Percentiles rank a stretch among this genome's conserved stretches.
These are phyloP conservation scores for Bruguiera hainesii DNA, from an alignment of 441 rosid species.

Conservation along the genomic window DNA sequence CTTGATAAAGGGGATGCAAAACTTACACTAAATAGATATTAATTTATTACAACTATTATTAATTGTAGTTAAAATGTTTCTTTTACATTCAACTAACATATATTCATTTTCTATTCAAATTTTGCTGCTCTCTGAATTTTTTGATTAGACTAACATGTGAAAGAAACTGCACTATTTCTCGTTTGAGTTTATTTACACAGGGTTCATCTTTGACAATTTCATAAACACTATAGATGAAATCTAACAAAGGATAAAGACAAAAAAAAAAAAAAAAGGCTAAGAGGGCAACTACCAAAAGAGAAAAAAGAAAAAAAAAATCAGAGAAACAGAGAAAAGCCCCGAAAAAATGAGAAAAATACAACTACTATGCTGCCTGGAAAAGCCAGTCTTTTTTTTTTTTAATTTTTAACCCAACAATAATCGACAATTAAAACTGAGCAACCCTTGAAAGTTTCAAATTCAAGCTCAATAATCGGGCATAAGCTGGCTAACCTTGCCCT, in stretches of 20 bases:
- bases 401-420: neutral
- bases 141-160: neutral
- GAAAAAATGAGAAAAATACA: slow-evolving; percentile 20
- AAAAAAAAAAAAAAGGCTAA: neutral
- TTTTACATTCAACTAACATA: too few species aligned
- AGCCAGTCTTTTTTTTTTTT: neutral
- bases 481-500: slow-evolving; percentile 71
- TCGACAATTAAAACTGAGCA: slow-evolving; percentile 12
- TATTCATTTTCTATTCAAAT: too few species aligned
- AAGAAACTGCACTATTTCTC: slow-evolving; percentile 18
- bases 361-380: neutral
- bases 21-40: too few species aligned
- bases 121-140: too few species aligned
- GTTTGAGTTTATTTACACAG: slow-evolving; percentile 38
- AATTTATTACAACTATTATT: too few species aligned
- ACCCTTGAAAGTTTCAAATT: slow-evolving; percentile 12
- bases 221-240: slow-evolving; percentile 6
- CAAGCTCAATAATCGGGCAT: slow-evolving; percentile 80
- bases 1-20: too few species aligned
- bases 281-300: neutral
- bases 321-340: slow-evolving; percentile 6
- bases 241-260: neutral
- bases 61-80: too few species aligned
- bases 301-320: neutral
- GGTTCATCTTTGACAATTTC: slow-evolving; percentile 17